These are phyloP conservation scores for Wickerhamomyces subpelliculosus DNA, from an alignment of 805 yeast species.

Conservation along the genomic window DNA sequence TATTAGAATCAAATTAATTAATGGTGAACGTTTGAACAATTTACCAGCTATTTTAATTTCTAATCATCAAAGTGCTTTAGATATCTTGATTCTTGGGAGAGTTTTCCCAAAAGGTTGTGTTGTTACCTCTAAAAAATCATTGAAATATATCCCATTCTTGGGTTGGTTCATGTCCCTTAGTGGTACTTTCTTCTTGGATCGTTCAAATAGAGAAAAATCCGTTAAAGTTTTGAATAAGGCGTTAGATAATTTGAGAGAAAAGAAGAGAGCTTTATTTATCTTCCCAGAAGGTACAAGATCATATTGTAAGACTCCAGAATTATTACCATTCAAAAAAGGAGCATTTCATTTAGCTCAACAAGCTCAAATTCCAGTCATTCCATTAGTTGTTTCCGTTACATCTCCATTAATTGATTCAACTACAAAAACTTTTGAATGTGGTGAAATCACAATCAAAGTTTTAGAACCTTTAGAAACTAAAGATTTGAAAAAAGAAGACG, in stretches of 20 bases:
- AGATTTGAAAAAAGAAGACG: slow-evolving; percentile 64
- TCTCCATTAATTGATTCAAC: slow-evolving; percentile 61
- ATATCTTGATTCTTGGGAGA: slow-evolving; percentile 73
- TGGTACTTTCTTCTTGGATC: slow-evolving; percentile 87
- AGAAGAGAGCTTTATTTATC: slow-evolving; percentile 74
- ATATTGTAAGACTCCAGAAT: slow-evolving; percentile 53
- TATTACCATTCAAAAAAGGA: slow-evolving; percentile 92
- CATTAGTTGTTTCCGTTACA: slow-evolving; percentile 83
- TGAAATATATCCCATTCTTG: slow-evolving; percentile 78
- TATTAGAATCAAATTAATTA: slow-evolving; percentile 59
- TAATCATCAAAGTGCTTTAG: slow-evolving; percentile 89
- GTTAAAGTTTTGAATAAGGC: slow-evolving; percentile 69
- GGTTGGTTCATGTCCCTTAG: slow-evolving; percentile 96
- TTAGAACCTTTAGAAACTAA: slow-evolving; percentile 74
- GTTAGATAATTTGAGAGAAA: slow-evolving; percentile 47
- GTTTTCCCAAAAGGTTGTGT: slow-evolving; percentile 84
- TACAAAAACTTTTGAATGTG: slow-evolving; percentile 60
- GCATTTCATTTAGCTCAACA: slow-evolving; percentile 97
- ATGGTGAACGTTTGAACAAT: slow-evolving; percentile 50
- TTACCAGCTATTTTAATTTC: slow-evolving; percentile 76
- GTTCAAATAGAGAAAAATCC: slow-evolving; percentile 71
- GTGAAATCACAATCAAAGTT: slow-evolving; percentile 72
- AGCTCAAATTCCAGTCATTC: slow-evolving; percentile 84
- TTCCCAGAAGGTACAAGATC: slow-evolving; percentile 99
- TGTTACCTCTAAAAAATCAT: slow-evolving; percentile 84